These are phyloP conservation scores for Corymbia calophylla DNA, from an alignment of 441 rosid genomes.

Conservation along the genomic window DNA sequence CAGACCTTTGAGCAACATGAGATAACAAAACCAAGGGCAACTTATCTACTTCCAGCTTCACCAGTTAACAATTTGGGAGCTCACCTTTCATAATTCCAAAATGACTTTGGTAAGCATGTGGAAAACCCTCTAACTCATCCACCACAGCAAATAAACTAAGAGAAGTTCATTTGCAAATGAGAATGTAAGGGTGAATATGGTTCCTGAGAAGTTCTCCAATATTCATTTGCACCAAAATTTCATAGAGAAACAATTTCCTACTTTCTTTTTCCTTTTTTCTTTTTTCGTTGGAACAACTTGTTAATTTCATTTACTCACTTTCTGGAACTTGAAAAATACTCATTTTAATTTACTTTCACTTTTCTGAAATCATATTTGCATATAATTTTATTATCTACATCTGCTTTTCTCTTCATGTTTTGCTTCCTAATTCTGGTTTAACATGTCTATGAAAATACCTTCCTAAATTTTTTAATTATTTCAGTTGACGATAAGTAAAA, in stretches of 20 bases:
- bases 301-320: not conserved
- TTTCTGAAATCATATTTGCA: not conserved
- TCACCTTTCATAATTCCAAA: not conserved
- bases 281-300: not conserved
- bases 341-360: not conserved
- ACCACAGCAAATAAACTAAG: not conserved
- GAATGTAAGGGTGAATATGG: not conserved
- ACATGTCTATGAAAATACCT: not conserved
- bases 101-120: not conserved
- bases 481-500: not conserved
- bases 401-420: not conserved
- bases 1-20: not conserved
- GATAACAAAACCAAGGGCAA: not conserved
- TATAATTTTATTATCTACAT: not conserved
- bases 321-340: not conserved
- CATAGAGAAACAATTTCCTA: not conserved
- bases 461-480: not conserved
- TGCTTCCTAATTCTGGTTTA: not conserved
- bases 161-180: not conserved
- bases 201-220: not conserved
- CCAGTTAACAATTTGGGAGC: not conserved
- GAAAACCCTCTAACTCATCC: not conserved
- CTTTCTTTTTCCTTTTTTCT: not conserved
- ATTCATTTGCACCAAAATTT: not conserved
- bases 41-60: not conserved